Conservation (phyloP, 345 rosid genomes). For the Lenwebbia sp. region DNA sequence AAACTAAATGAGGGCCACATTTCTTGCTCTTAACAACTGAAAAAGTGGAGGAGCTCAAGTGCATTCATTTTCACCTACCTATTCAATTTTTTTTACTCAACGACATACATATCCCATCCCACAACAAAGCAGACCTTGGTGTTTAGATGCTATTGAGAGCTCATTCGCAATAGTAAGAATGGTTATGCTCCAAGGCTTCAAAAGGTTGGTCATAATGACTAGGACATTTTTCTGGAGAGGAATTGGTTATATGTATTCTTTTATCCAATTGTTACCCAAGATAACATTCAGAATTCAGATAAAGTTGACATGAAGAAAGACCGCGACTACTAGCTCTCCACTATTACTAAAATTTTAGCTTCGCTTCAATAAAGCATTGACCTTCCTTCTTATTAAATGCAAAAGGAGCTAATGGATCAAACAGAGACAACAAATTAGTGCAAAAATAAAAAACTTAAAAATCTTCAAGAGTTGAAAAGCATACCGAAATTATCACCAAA, state of each 20-base stretch:
- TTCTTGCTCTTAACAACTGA: background rate
- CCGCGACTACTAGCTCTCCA: background rate
- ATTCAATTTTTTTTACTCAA: background rate
- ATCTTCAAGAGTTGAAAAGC: background rate
- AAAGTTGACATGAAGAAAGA: background rate
- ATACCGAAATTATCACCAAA: slow-evolving; percentile 77
- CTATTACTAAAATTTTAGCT: background rate
- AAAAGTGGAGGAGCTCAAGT: background rate
- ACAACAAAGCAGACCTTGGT: background rate
- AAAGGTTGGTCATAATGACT: background rate
- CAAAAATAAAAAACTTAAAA: background rate
- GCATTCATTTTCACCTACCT: background rate
- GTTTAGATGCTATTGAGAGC: background rate
- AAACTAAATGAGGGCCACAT: background rate
- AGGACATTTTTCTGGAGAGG: background rate
- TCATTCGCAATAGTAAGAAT: background rate
- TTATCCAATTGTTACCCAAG: background rate
- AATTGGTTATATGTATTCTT: background rate
- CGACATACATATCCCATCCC: background rate
- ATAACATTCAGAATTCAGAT: background rate
- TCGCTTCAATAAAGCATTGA: background rate
- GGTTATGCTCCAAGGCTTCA: background rate
- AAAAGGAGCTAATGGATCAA: background rate
- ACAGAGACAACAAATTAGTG: background rate
- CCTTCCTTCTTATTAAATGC: background rate